Conservation (phyloP, 441 rosid genomes). For the Pelargonium myrrhifolium region DNA sequence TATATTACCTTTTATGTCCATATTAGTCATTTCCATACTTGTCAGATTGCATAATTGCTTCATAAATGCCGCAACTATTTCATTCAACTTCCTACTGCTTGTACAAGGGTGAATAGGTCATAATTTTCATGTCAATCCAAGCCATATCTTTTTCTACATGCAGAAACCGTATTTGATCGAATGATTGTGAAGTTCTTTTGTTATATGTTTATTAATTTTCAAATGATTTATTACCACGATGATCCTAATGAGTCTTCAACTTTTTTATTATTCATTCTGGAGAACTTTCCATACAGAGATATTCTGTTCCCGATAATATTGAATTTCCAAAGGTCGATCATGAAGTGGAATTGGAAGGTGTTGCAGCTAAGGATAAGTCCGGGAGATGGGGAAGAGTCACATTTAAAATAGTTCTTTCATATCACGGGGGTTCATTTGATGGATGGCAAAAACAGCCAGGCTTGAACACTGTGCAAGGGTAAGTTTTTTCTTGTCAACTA, state of each 20-base stretch:
- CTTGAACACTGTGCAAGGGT: conserved; percentile 83
- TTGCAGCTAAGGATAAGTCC: conserved; percentile 28
- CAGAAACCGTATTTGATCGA: not conserved
- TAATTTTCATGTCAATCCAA: not conserved
- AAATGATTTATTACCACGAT: not conserved
- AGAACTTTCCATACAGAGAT: conserved; percentile 28
- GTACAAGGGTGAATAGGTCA: not conserved
- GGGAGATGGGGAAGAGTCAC: conserved; percentile 83
- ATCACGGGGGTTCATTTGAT: conserved; percentile 75
- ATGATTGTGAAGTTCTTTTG: not conserved
- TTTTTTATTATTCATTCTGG: conserved; percentile 12
- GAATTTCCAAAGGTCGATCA: conserved; percentile 19
- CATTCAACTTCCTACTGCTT: not conserved
- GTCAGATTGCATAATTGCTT: not conserved
- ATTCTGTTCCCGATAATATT: conserved; percentile 28
- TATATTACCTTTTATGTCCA: not conserved
- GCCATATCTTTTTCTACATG: not conserved
- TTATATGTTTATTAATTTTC: not conserved
- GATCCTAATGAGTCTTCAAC: not conserved
- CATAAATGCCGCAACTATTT: not conserved
- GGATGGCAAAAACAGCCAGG: conserved; percentile 98
- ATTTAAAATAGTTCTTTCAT: conserved; percentile 73
- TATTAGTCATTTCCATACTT: not conserved
- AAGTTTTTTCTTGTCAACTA: conserved; percentile 18
- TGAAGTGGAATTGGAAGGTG: conserved; percentile 26